Conservation (phyloP, 805 yeast genomes). For the Metschnikowia arizonensis region DNA sequence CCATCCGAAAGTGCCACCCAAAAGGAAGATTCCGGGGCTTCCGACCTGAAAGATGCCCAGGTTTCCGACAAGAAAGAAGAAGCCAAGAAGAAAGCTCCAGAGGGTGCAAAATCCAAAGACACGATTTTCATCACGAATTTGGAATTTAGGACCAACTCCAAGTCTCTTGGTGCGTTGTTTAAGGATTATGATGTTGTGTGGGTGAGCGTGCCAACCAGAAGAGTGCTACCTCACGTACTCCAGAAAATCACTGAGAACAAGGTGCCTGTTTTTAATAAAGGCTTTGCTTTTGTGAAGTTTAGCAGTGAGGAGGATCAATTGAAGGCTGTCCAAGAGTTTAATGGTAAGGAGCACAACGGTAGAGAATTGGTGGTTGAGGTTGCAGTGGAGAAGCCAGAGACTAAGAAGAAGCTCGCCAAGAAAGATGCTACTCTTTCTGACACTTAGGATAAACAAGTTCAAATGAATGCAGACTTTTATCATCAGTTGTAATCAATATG, state of each 20-base stretch:
- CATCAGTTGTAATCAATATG: background rate
- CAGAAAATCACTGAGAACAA: constrained; percentile 43
- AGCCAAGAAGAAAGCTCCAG: constrained; percentile 24
- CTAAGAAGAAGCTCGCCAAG: background rate
- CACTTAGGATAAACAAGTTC: background rate
- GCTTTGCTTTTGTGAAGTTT: constrained; percentile 63
- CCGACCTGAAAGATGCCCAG: constrained; percentile 3
- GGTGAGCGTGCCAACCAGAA: constrained; percentile 56
- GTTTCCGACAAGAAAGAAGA: constrained; percentile 1
- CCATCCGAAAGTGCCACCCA: background rate
- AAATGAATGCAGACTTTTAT: background rate
- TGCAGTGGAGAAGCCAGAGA: constrained; percentile 56
- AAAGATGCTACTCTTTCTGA: background rate
- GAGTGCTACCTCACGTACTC: constrained; percentile 41
- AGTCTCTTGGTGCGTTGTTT: constrained; percentile 44
- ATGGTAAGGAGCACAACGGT: constrained; percentile 62
- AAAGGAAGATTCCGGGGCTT: background rate
- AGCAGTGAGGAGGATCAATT: constrained; percentile 58
- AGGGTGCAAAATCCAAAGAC: constrained; percentile 52
- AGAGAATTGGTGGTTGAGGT: constrained; percentile 62
- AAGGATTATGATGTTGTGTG: constrained; percentile 49
- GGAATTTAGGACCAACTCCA: constrained; percentile 46
- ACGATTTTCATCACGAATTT: constrained; percentile 62
- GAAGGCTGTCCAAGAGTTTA: constrained; percentile 66
- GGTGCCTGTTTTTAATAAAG: constrained; percentile 46